phyloP scores from a whole-genome alignment of 345 rosid species.

The Hibiscus trionum region DNA sequence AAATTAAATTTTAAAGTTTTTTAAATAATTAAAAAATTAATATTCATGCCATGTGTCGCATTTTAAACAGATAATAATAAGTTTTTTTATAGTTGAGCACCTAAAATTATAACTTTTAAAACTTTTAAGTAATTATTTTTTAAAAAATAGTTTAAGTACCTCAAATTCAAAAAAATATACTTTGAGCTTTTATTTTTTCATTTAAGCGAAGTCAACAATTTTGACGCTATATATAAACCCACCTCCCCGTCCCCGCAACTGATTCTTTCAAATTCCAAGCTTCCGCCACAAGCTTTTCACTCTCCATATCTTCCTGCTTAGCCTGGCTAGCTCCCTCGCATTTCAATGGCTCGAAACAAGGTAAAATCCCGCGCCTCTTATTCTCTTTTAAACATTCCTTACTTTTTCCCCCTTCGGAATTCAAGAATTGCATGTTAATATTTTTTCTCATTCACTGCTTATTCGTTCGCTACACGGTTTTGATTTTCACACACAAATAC shows the following conservation, averaged over 20 bases:
- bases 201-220: not conserved
- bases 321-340: not conserved
- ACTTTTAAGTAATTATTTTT: too few relatives aligned
- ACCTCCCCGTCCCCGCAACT: too few relatives aligned
- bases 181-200: too few relatives aligned
- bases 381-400: not conserved
- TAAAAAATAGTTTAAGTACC: too few relatives aligned
- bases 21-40: too few relatives aligned
- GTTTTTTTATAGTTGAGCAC: too few relatives aligned
- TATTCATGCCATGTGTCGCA: too few relatives aligned
- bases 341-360: conserved; percentile 67
- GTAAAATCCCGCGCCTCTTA: conserved; percentile 20
- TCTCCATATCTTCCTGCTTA: not conserved
- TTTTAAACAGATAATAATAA: too few relatives aligned
- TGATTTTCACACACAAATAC: not conserved
- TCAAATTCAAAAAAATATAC: too few relatives aligned
- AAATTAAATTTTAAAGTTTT: too few relatives aligned
- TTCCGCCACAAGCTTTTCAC: conserved; percentile 23
- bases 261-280: conserved; percentile 4
- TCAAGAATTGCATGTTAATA: not conserved
- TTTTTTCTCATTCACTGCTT: not conserved
- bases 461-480: not conserved
- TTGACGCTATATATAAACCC: not conserved
- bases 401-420: not conserved
- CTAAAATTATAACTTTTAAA: too few relatives aligned